Evolutionary conservation across 768 basidiomycete species (phyloP), one percentile per base, ranked within the genome.

Genomic region (Boletus subcaerulescens): DNA sequence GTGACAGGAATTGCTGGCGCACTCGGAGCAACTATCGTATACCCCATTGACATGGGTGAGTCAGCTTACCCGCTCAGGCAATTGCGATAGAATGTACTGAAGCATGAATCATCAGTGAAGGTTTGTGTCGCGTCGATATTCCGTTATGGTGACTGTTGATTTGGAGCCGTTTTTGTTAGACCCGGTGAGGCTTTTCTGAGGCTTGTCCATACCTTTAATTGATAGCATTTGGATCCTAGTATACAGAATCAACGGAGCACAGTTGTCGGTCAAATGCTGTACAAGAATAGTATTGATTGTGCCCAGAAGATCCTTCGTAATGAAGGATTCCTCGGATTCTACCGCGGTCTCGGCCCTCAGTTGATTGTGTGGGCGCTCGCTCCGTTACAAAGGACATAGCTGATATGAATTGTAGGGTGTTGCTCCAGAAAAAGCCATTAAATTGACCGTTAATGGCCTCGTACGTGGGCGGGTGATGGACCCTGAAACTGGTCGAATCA

Each of bases 221-320:
- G 22, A 62, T 18, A 12, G 8, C 32, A 13, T 54, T 52, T 53
- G 31, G 41, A 49, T 40, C 22, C 35, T 41, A 92, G 93, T 38
- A 93, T 99, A 81, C 97, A 99, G 77, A 99, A 99, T 69, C 97
- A 99, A 71, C 86, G 97, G 14, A 93, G 87, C 59, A 93, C 90
- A 7, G 91, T 99, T 20, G 97, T 99, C 31, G 97, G 97, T 36
- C 96, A 99, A 73, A 76, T 98, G 65, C 73, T 98, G 43, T 99
- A 99, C 78, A 91, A 94, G 77, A 98, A 97, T 77, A 95, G 93
- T 63, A 65, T 90, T 36, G 97, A 99, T 67, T 99, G 97, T 68
- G 89, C 94, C 31, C 79, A 79, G 65, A 98, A 96, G 69, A 95
- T 99, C 24, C 86, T 98, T 71, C 82, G 85, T 51, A 97, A 97